Evolutionary conservation across 2,329 filamentous ascomycete species (phyloP).

Genomic region (Fusarium austroafricanum): DNA sequence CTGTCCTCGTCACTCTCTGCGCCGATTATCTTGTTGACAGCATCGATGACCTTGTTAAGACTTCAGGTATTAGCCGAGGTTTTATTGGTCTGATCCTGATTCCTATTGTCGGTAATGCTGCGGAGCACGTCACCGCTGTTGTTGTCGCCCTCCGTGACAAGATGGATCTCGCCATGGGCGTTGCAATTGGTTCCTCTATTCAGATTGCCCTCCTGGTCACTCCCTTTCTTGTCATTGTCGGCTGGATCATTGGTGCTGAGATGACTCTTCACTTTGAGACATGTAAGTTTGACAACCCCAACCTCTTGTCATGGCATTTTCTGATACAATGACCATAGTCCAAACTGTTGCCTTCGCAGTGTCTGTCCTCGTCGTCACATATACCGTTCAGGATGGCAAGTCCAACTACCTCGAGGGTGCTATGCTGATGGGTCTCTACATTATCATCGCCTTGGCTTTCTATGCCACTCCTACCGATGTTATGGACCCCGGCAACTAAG

Average conservation of each 20-base stretch:
- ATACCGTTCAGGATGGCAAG: slow-evolving; percentile 82
- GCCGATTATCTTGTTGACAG: slow-evolving; percentile 82
- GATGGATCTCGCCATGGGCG: slow-evolving; percentile 79
- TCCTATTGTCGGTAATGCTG: slow-evolving; percentile 83
- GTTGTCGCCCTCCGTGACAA: slow-evolving; percentile 83
- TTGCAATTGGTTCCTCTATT: slow-evolving; percentile 84
- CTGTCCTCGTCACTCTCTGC: slow-evolving; percentile 76
- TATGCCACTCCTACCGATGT: slow-evolving; percentile 65
- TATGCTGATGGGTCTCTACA: slow-evolving; percentile 68
- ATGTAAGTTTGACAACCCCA: slow-evolving; percentile 47
- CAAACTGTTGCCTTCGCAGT: slow-evolving; percentile 83
- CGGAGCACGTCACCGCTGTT: slow-evolving; percentile 84
- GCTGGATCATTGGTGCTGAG: slow-evolving; percentile 77
- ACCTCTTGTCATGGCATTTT: neutral
- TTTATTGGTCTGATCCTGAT: slow-evolving; percentile 85
- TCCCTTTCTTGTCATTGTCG: slow-evolving; percentile 81
- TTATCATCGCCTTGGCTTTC: slow-evolving; percentile 71
- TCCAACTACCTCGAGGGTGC: slow-evolving; percentile 87
- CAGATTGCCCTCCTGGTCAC: slow-evolving; percentile 87
- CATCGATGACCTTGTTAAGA: slow-evolving; percentile 78
- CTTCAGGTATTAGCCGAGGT: slow-evolving; percentile 78
- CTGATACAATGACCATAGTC: slow-evolving; percentile 56
- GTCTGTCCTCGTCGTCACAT: slow-evolving; percentile 79
- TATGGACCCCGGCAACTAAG: slow-evolving; percentile 51
- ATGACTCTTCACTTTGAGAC: slow-evolving; percentile 86